phyloP scores from a whole-genome alignment of 805 yeast genomes.

The Metschnikowia similis region DNA sequence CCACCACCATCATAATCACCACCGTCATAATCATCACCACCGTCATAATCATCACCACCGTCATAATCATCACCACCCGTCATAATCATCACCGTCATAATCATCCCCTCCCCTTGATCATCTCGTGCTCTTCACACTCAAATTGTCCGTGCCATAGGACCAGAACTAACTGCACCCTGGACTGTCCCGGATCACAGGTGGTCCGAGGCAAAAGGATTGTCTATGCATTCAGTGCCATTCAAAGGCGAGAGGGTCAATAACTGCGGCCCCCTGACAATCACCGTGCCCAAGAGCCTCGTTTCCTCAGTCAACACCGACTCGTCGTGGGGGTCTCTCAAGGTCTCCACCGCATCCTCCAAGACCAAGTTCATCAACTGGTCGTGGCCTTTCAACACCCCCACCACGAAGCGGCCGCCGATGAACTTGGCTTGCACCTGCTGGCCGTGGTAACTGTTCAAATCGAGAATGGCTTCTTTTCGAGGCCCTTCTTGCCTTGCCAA shows the following conservation, averaged over 20 bases:
- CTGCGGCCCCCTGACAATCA: constrained; percentile 83
- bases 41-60: no score
- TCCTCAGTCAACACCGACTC: constrained; percentile 48
- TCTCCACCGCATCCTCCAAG: constrained; percentile 66
- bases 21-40: no score
- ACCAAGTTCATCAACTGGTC: constrained; percentile 80
- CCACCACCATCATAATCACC: no score
- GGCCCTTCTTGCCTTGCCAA: constrained; percentile 54
- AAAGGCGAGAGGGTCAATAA: constrained; percentile 70
- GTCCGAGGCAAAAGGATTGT: constrained; percentile 53
- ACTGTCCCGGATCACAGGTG: not conserved
- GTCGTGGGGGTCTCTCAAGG: constrained; percentile 63
- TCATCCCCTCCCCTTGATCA: no score
- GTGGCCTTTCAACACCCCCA: constrained; percentile 77
- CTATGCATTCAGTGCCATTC: constrained; percentile 66
- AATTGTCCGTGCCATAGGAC: no score
- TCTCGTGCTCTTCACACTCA: no score
- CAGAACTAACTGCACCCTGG: not conserved
- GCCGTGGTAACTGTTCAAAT: constrained; percentile 73
- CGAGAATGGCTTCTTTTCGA: constrained; percentile 84
- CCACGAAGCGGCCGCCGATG: constrained; percentile 80
- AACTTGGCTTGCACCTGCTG: constrained; percentile 70
- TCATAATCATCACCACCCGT: no score
- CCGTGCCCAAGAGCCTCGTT: constrained; percentile 58
- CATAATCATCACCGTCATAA: no score